These are phyloP conservation scores for Odontarrhena argentea DNA, from an alignment of 345 rosid species.

Conservation along the genomic window DNA sequence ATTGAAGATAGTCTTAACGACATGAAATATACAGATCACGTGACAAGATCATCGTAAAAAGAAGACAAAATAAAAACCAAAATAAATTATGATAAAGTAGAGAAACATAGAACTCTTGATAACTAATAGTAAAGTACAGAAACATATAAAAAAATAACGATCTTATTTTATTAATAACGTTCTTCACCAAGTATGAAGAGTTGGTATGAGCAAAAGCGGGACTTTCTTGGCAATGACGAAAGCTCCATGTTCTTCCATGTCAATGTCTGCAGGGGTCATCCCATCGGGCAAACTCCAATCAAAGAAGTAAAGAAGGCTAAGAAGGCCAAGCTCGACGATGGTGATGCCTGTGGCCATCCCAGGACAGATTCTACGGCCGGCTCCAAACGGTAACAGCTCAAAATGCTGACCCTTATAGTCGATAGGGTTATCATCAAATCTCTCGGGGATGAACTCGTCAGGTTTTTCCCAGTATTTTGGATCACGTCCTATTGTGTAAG, in stretches of 20 bases:
- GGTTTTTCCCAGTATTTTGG: slow-evolving; percentile 51
- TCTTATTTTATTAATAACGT: neutral
- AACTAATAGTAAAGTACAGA: neutral
- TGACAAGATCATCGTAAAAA: too few species aligned
- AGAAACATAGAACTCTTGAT: too few species aligned
- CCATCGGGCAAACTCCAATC: slow-evolving; percentile 36
- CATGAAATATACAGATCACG: too few species aligned
- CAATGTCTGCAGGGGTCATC: slow-evolving; percentile 30
- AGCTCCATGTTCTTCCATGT: slow-evolving; percentile 37
- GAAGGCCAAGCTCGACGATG: slow-evolving; percentile 37
- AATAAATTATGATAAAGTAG: too few species aligned
- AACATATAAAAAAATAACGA: neutral
- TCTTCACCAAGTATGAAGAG: slow-evolving; percentile 33
- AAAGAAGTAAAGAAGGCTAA: slow-evolving; percentile 40
- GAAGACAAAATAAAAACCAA: too few species aligned
- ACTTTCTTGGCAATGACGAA: slow-evolving; percentile 36
- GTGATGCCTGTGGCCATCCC: slow-evolving; percentile 40
- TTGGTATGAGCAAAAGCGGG: slow-evolving; percentile 25
- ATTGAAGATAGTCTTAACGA: too few species aligned
- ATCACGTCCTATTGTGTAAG: slow-evolving; percentile 56
- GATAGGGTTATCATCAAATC: slow-evolving; percentile 46
- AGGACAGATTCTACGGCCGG: slow-evolving; percentile 40
- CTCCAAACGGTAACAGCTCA: slow-evolving; percentile 60
- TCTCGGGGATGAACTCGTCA: slow-evolving; percentile 49
- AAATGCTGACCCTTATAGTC: slow-evolving; percentile 53